Conservation (phyloP, 176 grass and related monocot genomes). For the Eremochloa ophiuroides region DNA sequence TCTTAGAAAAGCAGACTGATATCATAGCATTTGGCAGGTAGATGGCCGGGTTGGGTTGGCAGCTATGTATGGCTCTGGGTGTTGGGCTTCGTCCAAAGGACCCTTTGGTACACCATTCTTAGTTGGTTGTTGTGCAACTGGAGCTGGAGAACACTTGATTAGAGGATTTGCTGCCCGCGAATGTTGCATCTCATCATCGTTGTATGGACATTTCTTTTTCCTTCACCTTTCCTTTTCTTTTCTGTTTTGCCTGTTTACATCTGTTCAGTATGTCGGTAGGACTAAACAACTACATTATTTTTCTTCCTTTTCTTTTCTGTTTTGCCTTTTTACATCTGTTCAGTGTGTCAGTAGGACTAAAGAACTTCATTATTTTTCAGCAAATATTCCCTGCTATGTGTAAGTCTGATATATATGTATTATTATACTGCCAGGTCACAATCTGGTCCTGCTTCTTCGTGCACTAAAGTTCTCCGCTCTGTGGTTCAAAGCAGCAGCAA, state of each 20-base stretch:
- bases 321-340: neutral
- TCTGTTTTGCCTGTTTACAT: neutral
- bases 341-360: neutral
- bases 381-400: conserved; percentile 1
- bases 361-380: neutral
- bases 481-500: conserved; percentile 53
- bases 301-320: neutral
- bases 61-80: conserved; percentile 94
- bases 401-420: neutral
- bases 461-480: conserved; percentile 59
- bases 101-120: conserved; percentile 62
- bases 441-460: conserved; percentile 69
- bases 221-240: neutral
- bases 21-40: conserved; percentile 51
- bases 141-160: conserved; percentile 86
- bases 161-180: conserved; percentile 92
- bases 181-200: conserved; percentile 75
- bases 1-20: conserved; percentile 23
- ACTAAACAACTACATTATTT: neutral
- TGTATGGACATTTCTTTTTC: conserved; percentile 43
- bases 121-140: conserved; percentile 78
- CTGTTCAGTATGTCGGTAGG: neutral
- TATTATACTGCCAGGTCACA: conserved; percentile 61
- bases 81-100: conserved; percentile 86
- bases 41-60: conserved; percentile 92